Conservation (phyloP, 352 stramenopile species). For the Phytophthora crassamura region DNA sequence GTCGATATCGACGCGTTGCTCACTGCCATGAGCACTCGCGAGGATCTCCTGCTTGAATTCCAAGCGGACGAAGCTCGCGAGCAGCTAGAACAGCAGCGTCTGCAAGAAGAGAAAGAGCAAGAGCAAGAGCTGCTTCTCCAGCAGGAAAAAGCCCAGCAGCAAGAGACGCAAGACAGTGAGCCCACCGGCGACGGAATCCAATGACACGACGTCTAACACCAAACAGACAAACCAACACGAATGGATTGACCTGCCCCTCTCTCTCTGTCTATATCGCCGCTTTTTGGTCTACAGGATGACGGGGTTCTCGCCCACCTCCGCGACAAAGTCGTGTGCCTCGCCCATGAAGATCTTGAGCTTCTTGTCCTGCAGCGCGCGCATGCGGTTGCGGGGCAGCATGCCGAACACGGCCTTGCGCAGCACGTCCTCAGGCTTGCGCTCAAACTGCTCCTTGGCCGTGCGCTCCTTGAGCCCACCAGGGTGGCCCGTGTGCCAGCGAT, state of each 20-base stretch:
- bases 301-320: constrained; percentile 89
- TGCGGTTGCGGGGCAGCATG: constrained; percentile 98
- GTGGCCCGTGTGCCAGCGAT: constrained; percentile 98
- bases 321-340: constrained; percentile 91
- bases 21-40: constrained; percentile 31
- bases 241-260: constrained; percentile 22
- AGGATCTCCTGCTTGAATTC: constrained; percentile 37
- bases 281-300: constrained; percentile 68
- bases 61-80: constrained; percentile 22
- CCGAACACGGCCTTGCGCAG: constrained; percentile 96
- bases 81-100: not conserved
- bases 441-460: constrained; percentile 94
- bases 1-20: constrained; percentile 52
- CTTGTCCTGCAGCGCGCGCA: constrained; percentile 94
- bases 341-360: constrained; percentile 98
- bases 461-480: constrained; percentile 96
- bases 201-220: not conserved
- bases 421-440: constrained; percentile 95
- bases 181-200: not conserved
- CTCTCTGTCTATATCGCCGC: constrained; percentile 30
- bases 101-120: constrained; percentile 8
- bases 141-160: not conserved
- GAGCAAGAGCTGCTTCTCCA: not conserved
- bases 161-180: not conserved
- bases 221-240: constrained; percentile 11